Percentiles rank a stretch among this genome's conserved stretches.
Evolutionary conservation across 2,329 filamentous ascomycete genomes (phyloP).

Genomic region (Orbilia blumenaviensis): DNA sequence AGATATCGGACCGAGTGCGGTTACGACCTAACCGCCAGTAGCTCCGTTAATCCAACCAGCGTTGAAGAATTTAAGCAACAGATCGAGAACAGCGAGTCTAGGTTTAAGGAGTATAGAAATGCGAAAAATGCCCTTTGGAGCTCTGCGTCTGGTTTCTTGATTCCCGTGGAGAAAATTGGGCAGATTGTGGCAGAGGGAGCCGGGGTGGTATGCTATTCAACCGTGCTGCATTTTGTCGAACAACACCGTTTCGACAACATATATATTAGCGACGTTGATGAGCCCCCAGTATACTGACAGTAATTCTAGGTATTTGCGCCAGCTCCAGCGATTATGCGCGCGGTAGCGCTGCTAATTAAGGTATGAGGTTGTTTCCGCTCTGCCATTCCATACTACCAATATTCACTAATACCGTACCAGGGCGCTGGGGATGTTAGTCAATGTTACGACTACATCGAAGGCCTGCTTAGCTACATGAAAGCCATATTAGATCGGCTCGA

Average conservation of each 20-base stretch:
- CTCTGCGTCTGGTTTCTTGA: not conserved
- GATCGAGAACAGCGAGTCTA: not conserved
- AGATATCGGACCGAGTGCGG: not conserved
- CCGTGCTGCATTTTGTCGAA: not conserved
- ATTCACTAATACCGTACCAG: too few species aligned
- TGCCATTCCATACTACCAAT: too few species aligned
- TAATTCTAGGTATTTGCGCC: too few species aligned
- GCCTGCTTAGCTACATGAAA: slow-evolving; percentile 17
- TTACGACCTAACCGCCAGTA: not conserved
- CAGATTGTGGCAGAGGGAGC: not conserved
- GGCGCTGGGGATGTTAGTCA: slow-evolving; percentile 18
- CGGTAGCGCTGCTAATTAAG: not conserved
- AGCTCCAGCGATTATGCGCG: slow-evolving; percentile 18
- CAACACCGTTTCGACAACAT: not conserved
- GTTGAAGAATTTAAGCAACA: not conserved
- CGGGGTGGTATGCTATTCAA: not conserved
- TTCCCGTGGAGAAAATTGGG: not conserved
- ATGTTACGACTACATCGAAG: slow-evolving; percentile 34
- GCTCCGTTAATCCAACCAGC: not conserved
- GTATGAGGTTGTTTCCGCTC: too few species aligned
- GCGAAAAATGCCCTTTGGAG: not conserved
- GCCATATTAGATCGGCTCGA: slow-evolving; percentile 3
- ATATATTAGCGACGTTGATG: too few species aligned
- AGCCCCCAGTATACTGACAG: too few species aligned
- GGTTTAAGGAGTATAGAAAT: not conserved